Percentiles rank a stretch among this genome's conserved stretches.
Evolutionary conservation across 768 basidiomycete genomes (phyloP).

Genomic region (Lentinula guzmanii): DNA sequence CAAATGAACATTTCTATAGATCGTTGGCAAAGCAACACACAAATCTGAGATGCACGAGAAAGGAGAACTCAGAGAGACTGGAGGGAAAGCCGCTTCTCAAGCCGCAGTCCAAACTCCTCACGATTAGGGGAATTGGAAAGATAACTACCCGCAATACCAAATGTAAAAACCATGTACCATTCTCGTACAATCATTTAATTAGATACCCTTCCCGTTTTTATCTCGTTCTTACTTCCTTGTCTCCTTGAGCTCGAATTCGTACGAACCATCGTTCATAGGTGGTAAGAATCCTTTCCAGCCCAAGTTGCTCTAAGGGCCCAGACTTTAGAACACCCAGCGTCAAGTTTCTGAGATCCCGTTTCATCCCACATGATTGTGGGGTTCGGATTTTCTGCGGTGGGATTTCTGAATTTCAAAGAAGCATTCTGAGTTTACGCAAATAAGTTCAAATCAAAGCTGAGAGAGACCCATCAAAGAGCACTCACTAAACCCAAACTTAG

Average conservation of each 20-base stretch:
- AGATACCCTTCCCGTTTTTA: no score
- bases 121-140: conserved; percentile 19
- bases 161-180: no score
- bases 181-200: no score
- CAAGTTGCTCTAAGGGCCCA: background rate
- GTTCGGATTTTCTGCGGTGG: background rate
- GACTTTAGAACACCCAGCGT: background rate
- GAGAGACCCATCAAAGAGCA: background rate
- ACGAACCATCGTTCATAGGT: no score
- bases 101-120: conserved; percentile 35
- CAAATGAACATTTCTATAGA: conserved; percentile 19
- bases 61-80: conserved; percentile 49
- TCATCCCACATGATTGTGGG: background rate
- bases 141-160: no score
- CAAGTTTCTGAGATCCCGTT: background rate
- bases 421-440: background rate
- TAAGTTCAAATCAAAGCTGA: background rate
- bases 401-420: background rate
- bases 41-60: conserved; percentile 50
- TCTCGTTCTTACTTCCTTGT: no score
- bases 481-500: conserved; percentile 8
- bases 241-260: no score
- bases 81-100: conserved; percentile 40
- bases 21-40: conserved; percentile 41
- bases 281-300: conserved; percentile 1